Conservation (phyloP, 1,139 yeast species). For the Nakaseomyces kungkrabaensis region DNA sequence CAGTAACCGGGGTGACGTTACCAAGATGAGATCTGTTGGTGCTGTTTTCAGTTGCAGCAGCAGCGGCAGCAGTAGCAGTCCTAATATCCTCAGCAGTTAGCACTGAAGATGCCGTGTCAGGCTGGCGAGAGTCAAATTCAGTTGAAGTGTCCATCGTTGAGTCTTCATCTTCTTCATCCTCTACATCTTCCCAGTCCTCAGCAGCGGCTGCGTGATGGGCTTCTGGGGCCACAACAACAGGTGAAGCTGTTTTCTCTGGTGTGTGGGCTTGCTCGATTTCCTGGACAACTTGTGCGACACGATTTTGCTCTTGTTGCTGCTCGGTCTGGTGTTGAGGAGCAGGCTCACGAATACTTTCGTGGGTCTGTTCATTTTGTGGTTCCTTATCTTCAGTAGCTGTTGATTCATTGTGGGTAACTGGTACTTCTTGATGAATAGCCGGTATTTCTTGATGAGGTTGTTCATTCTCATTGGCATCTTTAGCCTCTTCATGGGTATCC, state of each 20-base stretch:
- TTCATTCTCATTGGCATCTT: neutral
- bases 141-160: neutral
- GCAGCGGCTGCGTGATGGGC: neutral
- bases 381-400: neutral
- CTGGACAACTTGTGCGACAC: neutral
- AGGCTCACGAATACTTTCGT: neutral
- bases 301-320: neutral
- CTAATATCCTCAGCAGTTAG: neutral
- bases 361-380: neutral
- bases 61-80: neutral
- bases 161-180: constrained; percentile 4
- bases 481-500: neutral
- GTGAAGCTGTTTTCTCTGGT: too few relatives aligned
- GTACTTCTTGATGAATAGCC: too few relatives aligned
- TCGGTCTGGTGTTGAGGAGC: neutral
- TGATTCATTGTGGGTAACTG: too few relatives aligned
- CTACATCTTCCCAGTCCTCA: constrained; percentile 7
- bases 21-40: neutral
- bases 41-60: neutral
- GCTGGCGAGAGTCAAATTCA: neutral
- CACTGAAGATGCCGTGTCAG: neutral
- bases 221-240: too few relatives aligned
- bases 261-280: neutral
- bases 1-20: constrained; percentile 1
- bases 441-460: neutral